Percentiles rank a stretch among this genome's conserved stretches.
phyloP scores from a whole-genome alignment of 2,329 filamentous ascomycete genomes.

The Delphinella strobiligena region DNA sequence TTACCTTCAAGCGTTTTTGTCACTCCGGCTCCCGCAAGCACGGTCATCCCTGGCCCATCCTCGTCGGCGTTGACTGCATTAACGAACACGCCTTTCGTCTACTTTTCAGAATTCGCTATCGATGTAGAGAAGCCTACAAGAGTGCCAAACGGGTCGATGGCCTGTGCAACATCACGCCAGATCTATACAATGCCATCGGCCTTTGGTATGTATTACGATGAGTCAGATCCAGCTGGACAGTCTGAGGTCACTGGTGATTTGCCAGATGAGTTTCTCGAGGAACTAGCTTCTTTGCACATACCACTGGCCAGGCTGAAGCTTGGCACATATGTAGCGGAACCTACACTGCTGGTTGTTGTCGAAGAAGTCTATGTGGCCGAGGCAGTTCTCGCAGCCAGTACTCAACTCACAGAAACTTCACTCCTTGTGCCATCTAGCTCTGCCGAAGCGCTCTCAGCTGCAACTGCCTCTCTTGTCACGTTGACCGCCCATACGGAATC shows the following conservation, averaged over 20 bases:
- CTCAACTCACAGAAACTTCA: slow-evolving; percentile 6
- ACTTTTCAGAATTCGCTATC: slow-evolving; percentile 32
- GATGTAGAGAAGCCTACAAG: slow-evolving; percentile 19
- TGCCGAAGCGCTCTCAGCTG: background rate
- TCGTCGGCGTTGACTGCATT: slow-evolving; percentile 8
- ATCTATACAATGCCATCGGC: slow-evolving; percentile 23
- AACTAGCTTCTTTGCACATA: slow-evolving; percentile 9
- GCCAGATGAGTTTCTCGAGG: slow-evolving; percentile 3
- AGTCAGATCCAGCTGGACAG: slow-evolving; percentile 19
- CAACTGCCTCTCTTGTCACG: background rate
- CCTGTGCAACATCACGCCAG: slow-evolving; percentile 21
- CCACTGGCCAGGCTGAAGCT: slow-evolving; percentile 15
- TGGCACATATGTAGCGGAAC: slow-evolving; percentile 26
- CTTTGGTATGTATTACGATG: slow-evolving; percentile 25
- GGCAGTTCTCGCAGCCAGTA: slow-evolving; percentile 10
- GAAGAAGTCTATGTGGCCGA: slow-evolving; percentile 23
- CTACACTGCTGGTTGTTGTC: slow-evolving; percentile 32
- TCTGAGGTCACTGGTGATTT: slow-evolving; percentile 16
- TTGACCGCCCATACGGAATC: background rate
- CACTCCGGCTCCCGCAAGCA: slow-evolving; percentile 16
- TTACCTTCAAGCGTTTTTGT: slow-evolving; percentile 17
- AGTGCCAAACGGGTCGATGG: slow-evolving; percentile 17
- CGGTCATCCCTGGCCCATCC: slow-evolving; percentile 2
- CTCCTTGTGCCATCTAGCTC: slow-evolving; percentile 7
- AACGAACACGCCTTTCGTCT: slow-evolving; percentile 27